Percentiles rank a stretch among this genome's conserved stretches.
Conservation (phyloP, 345 rosid species). For the Citrus hindsii region DNA sequence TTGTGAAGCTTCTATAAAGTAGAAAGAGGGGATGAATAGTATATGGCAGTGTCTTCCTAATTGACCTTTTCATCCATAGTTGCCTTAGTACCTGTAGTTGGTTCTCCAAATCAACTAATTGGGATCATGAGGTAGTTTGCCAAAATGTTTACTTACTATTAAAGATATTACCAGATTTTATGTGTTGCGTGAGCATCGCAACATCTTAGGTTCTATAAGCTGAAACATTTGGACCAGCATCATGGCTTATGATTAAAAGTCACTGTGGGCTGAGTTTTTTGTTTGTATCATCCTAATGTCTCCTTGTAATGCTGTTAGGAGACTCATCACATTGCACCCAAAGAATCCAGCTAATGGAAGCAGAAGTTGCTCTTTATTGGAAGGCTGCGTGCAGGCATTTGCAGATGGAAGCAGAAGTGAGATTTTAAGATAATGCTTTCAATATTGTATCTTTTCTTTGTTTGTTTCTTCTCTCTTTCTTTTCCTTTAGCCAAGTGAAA, state of each 20-base stretch:
- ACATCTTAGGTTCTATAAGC: background rate
- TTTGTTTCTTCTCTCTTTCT: background rate
- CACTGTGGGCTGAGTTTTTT: background rate
- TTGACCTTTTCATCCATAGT: background rate
- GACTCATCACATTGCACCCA: slow-evolving; percentile 28
- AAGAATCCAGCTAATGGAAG: slow-evolving; percentile 63
- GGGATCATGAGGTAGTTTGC: background rate
- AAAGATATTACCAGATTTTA: background rate
- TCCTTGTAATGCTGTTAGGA: slow-evolving; percentile 28
- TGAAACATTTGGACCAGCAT: background rate
- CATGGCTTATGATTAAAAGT: background rate
- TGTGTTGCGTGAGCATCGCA: background rate
- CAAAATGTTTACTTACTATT: background rate
- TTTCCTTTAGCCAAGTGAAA: background rate
- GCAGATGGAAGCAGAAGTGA: slow-evolving; percentile 78
- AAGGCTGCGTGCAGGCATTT: slow-evolving; percentile 67
- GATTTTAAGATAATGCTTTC: slow-evolving; percentile 15
- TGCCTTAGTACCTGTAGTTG: background rate
- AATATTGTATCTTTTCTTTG: background rate
- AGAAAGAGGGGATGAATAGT: background rate
- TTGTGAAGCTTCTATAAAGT: background rate
- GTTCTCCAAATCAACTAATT: background rate
- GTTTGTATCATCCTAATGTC: slow-evolving; percentile 4
- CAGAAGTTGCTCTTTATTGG: slow-evolving; percentile 86
- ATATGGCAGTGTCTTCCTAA: background rate